Evolutionary conservation across 768 basidiomycete species (phyloP).

Genomic region (Candolleomyces aberdarensis): DNA sequence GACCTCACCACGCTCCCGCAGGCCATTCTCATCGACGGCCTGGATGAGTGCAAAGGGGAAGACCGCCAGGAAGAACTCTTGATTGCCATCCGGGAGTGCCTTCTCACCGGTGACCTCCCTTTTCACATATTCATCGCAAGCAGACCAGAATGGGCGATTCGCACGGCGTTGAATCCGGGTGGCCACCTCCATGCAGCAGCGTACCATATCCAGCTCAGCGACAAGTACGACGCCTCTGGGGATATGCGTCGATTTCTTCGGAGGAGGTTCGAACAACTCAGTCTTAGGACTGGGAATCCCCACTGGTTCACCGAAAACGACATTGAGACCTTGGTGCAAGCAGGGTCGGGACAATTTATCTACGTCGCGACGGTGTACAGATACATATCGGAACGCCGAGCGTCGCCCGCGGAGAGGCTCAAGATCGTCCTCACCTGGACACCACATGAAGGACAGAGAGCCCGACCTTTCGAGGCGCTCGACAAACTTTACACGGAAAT

Average conservation of each 20-base stretch:
- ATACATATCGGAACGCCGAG: not conserved
- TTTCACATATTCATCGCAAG: conserved; percentile 3
- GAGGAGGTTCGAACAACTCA: not conserved
- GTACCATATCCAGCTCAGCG: not conserved
- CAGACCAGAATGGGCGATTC: not conserved
- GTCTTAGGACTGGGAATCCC: not conserved
- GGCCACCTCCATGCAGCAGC: not conserved
- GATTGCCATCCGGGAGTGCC: not conserved
- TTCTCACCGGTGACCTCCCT: not conserved
- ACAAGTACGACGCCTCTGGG: not conserved
- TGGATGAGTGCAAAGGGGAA: conserved; percentile 1
- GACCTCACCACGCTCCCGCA: not conserved
- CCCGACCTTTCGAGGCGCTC: not conserved
- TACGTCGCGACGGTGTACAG: not conserved
- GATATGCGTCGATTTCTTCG: conserved; percentile 1
- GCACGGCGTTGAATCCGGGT: not conserved
- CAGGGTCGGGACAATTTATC: conserved; percentile 3
- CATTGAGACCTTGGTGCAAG: not conserved
- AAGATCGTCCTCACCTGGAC: not conserved
- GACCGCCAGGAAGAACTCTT: not conserved
- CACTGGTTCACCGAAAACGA: not conserved
- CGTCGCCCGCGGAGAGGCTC: not conserved
- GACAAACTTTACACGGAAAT: not conserved
- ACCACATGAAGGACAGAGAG: not conserved
- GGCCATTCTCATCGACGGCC: conserved; percentile 4